Evolutionary conservation across 345 rosid genomes (phyloP), one percentile per base, ranked within the genome.

Genomic region (Luvunga scandens): DNA sequence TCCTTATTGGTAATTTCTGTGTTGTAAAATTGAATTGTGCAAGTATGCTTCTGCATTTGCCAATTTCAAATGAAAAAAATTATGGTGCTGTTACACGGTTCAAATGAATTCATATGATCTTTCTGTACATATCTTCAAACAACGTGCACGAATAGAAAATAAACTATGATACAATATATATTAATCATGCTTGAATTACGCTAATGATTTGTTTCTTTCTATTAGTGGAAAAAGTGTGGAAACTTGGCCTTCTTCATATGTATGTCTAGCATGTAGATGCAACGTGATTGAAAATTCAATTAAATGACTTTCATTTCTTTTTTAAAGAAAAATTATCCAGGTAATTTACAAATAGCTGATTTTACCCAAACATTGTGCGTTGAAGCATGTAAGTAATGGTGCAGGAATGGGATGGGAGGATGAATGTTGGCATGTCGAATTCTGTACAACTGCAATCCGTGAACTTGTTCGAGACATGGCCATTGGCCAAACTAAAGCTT

Each of bases 331-430:
- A 24, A 10, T n/a, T 39, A 13, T 45, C 13, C 14, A 14, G 53
- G 33, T 25, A 22, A 39, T 42, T 10, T 42, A 24, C 33, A 42
- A 13, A 12, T 16, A 31, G 19, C 34, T 13, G 21, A 24, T 25
- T 24, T 42, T 16, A 71, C 28, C 18, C 25, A 50, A 1, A 7
- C 14, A 28, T 21, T 9, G 18, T 8, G 39, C 21, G 8, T 71
- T 48, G 24, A 19, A 50, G 24, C 33, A 9, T 18, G 42, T 39
- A 68, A 64, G 36, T 68, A 70, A 1, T 66, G 59, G 34, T 66
- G 82, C 81, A 95, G 97, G 98, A 90, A 72, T 95, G 99, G 98
- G 99, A 95, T 75, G 99, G 97, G 9, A 90, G 97, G 85, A 38
- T 86, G 67, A 66, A 90, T 50, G 89, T 91, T 73, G 93, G 96